These are phyloP conservation scores for Peribolospora baueri DNA, from an alignment of 768 basidiomycete species.

Conservation along the genomic window DNA sequence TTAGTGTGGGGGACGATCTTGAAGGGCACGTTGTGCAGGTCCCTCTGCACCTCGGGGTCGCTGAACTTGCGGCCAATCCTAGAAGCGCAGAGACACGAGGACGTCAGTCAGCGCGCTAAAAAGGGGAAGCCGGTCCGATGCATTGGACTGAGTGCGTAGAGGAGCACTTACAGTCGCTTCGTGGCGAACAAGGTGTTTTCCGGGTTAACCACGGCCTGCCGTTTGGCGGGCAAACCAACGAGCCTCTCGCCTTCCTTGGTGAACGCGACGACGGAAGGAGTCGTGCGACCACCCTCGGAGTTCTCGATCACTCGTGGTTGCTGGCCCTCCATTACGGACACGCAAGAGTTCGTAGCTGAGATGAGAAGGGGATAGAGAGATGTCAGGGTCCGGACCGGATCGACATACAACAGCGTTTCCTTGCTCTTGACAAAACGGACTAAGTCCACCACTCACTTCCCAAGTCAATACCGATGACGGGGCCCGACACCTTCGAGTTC, in stretches of 20 bases:
- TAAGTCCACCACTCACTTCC: slow-evolving; percentile 35
- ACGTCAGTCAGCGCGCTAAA: background rate
- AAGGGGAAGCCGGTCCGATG: background rate
- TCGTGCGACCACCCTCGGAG: slow-evolving; percentile 88
- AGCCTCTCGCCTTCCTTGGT: slow-evolving; percentile 94
- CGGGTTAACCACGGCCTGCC: slow-evolving; percentile 89
- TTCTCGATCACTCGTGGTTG: slow-evolving; percentile 89
- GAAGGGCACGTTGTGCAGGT: slow-evolving; percentile 34
- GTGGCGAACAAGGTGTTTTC: slow-evolving; percentile 29
- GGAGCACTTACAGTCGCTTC: slow-evolving; percentile 35
- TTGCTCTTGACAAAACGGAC: too few species aligned
- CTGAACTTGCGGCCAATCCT: slow-evolving; percentile 68
- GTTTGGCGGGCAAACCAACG: slow-evolving; percentile 85
- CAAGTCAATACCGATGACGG: slow-evolving; percentile 89
- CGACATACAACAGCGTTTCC: too few species aligned
- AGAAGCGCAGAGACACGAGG: slow-evolving; percentile 1
- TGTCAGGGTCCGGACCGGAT: background rate
- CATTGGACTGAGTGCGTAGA: background rate
- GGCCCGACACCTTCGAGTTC: slow-evolving; percentile 79
- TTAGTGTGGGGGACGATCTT: slow-evolving; percentile 35
- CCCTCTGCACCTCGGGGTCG: slow-evolving; percentile 81
- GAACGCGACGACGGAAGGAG: slow-evolving; percentile 95
- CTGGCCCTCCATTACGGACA: slow-evolving; percentile 87
- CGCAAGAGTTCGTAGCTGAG: slow-evolving; percentile 40
- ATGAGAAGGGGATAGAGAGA: background rate